These are phyloP conservation scores for Leccinellum rugosiceps DNA, from an alignment of 768 basidiomycete species.

Conservation along the genomic window DNA sequence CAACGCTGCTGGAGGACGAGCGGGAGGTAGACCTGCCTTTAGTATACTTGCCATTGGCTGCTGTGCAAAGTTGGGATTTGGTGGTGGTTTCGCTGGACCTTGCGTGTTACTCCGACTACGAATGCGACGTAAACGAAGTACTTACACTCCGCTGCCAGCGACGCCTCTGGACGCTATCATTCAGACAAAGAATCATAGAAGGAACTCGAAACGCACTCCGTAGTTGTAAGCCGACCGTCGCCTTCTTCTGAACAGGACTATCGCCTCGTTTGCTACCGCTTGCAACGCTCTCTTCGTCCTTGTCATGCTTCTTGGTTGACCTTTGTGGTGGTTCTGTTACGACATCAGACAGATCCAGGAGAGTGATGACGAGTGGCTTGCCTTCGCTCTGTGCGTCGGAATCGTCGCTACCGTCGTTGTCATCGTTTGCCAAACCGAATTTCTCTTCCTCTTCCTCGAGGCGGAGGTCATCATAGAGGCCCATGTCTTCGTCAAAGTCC, in stretches of 20 bases:
- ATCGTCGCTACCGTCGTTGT: conserved; percentile 71
- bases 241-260: conserved; percentile 80
- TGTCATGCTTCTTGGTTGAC: conserved; percentile 65
- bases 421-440: conserved; percentile 70
- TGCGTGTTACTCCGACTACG: conserved; percentile 4
- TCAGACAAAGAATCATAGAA: conserved; percentile 12
- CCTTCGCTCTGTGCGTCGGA: conserved; percentile 76
- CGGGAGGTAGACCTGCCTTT: conserved; percentile 65
- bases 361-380: conserved; percentile 21
- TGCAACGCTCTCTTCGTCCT: conserved; percentile 72
- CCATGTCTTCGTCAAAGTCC: conserved; percentile 95
- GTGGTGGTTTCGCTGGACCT: conserved; percentile 57
- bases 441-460: conserved; percentile 97
- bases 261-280: conserved; percentile 70
- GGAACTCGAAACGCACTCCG: conserved; percentile 57
- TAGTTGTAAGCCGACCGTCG: conserved; percentile 54
- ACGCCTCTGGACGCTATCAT: conserved; percentile 50
- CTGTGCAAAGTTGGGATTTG: conserved; percentile 76
- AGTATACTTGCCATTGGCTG: conserved; percentile 76
- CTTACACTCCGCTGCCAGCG: conserved; percentile 60
- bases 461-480: conserved; percentile 96
- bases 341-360: background rate
- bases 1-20: conserved; percentile 49
- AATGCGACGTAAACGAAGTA: background rate
- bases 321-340: conserved; percentile 59